phyloP scores from a whole-genome alignment of 2,329 filamentous ascomycete species.

The Epicoccum sorghinum region DNA sequence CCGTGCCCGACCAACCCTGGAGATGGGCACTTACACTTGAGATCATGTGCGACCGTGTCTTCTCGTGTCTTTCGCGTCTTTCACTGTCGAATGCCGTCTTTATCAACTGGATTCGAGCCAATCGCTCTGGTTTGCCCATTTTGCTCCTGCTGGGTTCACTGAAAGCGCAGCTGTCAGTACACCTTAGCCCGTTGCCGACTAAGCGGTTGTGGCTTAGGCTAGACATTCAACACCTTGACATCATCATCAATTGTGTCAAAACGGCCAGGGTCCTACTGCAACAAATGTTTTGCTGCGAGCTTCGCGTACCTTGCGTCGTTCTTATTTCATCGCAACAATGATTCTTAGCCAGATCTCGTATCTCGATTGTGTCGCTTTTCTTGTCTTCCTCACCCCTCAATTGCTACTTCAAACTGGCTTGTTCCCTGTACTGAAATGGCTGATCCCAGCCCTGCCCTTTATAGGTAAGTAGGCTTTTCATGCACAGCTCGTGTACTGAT shows the following conservation, averaged over 20 bases:
- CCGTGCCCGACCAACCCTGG: background rate
- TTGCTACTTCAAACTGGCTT: slow-evolving; percentile 71
- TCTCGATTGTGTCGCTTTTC: slow-evolving; percentile 76
- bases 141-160: no score
- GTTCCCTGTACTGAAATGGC: slow-evolving; percentile 62
- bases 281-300: background rate
- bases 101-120: no score
- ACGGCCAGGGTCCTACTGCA: slow-evolving; percentile 1
- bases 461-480: slow-evolving; percentile 58
- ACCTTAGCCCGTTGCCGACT: slow-evolving; percentile 10
- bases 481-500: slow-evolving; percentile 28
- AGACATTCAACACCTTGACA: slow-evolving; percentile 11
- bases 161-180: no score
- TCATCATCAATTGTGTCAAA: slow-evolving; percentile 19
- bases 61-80: background rate
- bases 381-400: slow-evolving; percentile 73
- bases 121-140: no score
- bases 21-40: background rate
- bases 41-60: slow-evolving; percentile 12
- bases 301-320: background rate
- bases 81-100: no score
- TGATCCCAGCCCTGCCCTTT: slow-evolving; percentile 70
- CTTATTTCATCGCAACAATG: slow-evolving; percentile 55
- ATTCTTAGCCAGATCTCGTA: slow-evolving; percentile 76
- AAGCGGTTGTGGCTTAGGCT: slow-evolving; percentile 27